Base-by-base conservation (phyloP, 371 early-diverging fungal genomes). In the Amoeboaphelidium protococcarum region DNA sequence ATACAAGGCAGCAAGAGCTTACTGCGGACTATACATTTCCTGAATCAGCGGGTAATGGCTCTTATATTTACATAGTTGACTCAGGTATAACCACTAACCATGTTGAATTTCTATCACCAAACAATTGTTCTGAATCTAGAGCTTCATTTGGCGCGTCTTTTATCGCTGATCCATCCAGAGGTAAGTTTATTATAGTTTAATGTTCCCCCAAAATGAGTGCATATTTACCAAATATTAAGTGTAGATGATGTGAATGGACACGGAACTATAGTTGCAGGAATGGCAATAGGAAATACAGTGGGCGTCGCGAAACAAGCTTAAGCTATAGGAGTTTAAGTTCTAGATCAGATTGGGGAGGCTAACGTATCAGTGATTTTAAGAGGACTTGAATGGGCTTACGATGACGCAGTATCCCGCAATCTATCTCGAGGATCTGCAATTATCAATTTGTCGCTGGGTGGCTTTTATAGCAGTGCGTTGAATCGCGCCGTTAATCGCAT, bases 51-150 rank as follows among this genome's bases (percentile, higher is more conserved):
- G 96, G 96, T 24, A 65, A 72, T 2, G 82, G 74, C 42, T 72
- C 81, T 54, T 74, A 72, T 21, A 87, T 78, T 40, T 92, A 80
- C 61, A 77, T 90, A 21, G 73, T 92, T 37, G 94, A 92, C 62
- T 88, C 94, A 3, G 88, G 92, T 50, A 65, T 92, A 54, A 80
- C 77, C 54, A 58, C 69, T 22, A 58, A 70, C 1, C 91, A 92
- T 55, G 70, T 61, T 20, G 91, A 92, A 53, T 81, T 90, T 59
- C 77, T 76, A 53, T n/a, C n/a, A n/a, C n/a, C n/a, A n/a, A n/a
- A n/a, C n/a, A n/a, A n/a, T n/a, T n/a, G n/a, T n/a, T n/a, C n/a
- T n/a, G 65, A 63, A 45, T 83, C 79, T 13, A 74, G 86, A 54
- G 92, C 86, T 31, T 54, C 48, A 41, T 63, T 62, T 54, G 84